These are phyloP conservation scores for Halophytophthora batemanensis DNA, from an alignment of 352 stramenopile species.

Conservation along the genomic window DNA sequence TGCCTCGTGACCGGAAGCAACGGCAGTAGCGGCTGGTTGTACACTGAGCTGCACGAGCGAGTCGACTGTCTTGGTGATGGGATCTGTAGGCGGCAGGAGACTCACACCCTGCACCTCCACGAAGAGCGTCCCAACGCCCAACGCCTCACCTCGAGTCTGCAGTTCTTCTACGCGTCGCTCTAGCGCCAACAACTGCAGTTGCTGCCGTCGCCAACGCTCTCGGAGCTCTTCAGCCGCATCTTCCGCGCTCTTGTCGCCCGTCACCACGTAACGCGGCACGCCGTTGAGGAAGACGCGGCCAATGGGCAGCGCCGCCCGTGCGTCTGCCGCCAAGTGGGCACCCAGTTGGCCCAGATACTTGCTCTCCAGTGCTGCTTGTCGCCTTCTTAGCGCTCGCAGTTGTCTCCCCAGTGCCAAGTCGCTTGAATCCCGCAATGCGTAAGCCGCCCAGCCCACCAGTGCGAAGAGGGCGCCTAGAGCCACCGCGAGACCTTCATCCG, in stretches of 20 bases:
- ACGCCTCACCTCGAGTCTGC: constrained; percentile 6
- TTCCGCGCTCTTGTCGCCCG: constrained; percentile 62
- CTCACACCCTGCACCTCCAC: constrained; percentile 65
- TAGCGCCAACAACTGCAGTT: constrained; percentile 31
- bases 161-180: constrained; percentile 44
- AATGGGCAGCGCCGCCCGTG: constrained; percentile 25
- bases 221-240: constrained; percentile 70
- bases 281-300: constrained; percentile 75
- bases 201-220: constrained; percentile 46
- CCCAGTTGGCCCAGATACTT: constrained; percentile 59
- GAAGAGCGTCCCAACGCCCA: constrained; percentile 37
- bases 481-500: constrained; percentile 15
- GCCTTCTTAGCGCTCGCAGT: constrained; percentile 15
- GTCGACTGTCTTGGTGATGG: constrained; percentile 48
- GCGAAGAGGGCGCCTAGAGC: constrained; percentile 15
- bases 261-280: constrained; percentile 63
- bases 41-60: constrained; percentile 54
- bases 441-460: constrained; percentile 37
- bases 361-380: constrained; percentile 44
- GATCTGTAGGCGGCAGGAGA: constrained; percentile 58
- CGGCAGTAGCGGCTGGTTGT: constrained; percentile 12
- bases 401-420: constrained; percentile 33
- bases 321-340: constrained; percentile 19
- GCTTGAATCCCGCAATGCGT: constrained; percentile 31
- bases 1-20: constrained; percentile 2